Conservation (phyloP, 75 land plant genomes). For the Sequoiadendron giganteum region DNA sequence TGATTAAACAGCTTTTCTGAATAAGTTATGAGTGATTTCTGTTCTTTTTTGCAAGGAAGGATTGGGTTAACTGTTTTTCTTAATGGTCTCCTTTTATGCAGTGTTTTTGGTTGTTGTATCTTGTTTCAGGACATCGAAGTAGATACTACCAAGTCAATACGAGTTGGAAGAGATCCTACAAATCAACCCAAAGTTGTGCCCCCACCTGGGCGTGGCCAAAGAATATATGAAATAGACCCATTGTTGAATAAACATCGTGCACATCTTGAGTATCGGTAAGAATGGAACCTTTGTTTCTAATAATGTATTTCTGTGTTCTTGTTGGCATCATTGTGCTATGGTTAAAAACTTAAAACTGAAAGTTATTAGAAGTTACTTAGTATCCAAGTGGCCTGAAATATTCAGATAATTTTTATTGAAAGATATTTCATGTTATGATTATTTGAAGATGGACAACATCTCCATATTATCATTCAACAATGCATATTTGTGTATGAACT, state of each 20-base stretch:
- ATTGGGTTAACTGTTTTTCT: background rate
- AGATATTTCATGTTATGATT: background rate
- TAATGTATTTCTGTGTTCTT: background rate
- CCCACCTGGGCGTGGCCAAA: slow-evolving; percentile 84
- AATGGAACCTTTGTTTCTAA: background rate
- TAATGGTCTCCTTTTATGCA: background rate
- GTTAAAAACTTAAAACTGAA: too few species aligned
- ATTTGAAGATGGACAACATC: background rate
- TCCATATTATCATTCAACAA: background rate
- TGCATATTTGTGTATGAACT: background rate
- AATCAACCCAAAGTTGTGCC: slow-evolving; percentile 42
- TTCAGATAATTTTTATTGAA: background rate
- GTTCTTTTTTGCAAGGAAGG: slow-evolving; percentile 8
- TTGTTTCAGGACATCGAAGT: background rate
- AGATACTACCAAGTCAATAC: background rate
- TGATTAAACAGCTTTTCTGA: background rate
- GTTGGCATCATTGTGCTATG: background rate
- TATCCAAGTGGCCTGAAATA: background rate
- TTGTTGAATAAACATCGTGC: slow-evolving; percentile 38
- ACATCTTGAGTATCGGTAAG: slow-evolving; percentile 90
- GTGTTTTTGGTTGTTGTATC: background rate
- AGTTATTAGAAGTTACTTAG: too few species aligned
- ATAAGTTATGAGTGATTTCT: slow-evolving; percentile 4
- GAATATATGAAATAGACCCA: slow-evolving; percentile 84
- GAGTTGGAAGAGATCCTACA: slow-evolving; percentile 11